Evolutionary conservation across 2,329 filamentous ascomycete species (phyloP).

Genomic region (Diplodia intermedia): DNA sequence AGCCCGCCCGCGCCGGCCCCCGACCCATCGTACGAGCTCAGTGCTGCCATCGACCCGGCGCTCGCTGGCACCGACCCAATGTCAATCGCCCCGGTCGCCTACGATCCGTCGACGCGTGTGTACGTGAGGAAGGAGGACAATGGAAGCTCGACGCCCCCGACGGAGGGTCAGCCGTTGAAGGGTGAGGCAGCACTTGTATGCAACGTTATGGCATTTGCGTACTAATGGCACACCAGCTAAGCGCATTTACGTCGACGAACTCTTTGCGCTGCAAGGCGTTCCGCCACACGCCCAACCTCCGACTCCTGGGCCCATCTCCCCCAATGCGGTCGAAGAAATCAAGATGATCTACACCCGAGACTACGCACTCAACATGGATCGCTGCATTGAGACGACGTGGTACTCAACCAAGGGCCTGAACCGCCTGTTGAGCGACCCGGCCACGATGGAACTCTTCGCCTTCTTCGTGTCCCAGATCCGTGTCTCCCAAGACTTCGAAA

Average conservation of each 20-base stretch:
- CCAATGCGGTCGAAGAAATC: slow-evolving; percentile 67
- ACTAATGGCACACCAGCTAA: slow-evolving; percentile 21
- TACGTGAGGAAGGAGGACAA: slow-evolving; percentile 34
- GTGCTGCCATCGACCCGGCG: slow-evolving; percentile 71
- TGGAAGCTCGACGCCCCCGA: slow-evolving; percentile 36
- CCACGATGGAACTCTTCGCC: slow-evolving; percentile 70
- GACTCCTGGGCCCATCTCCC: slow-evolving; percentile 45
- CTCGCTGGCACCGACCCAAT: slow-evolving; percentile 58
- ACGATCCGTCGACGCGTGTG: slow-evolving; percentile 29
- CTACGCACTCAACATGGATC: slow-evolving; percentile 76
- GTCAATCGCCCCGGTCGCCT: slow-evolving; percentile 34
- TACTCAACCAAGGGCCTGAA: slow-evolving; percentile 66
- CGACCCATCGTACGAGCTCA: slow-evolving; percentile 57
- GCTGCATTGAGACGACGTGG: slow-evolving; percentile 84
- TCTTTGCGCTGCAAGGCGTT: slow-evolving; percentile 69
- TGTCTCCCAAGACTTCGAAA: slow-evolving; percentile 29
- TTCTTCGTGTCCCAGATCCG: slow-evolving; percentile 62
- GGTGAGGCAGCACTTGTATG: slow-evolving; percentile 36
- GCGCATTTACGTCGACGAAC: slow-evolving; percentile 71
- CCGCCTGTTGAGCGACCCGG: slow-evolving; percentile 62
- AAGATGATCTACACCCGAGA: slow-evolving; percentile 75
- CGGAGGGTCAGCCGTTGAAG: slow-evolving; percentile 41
- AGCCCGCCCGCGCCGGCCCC: slow-evolving; percentile 46
- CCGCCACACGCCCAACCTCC: slow-evolving; percentile 56
- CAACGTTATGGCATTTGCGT: too few species aligned